Conservation (phyloP, 2,329 filamentous ascomycete species). For the Massarina eburnea region DNA sequence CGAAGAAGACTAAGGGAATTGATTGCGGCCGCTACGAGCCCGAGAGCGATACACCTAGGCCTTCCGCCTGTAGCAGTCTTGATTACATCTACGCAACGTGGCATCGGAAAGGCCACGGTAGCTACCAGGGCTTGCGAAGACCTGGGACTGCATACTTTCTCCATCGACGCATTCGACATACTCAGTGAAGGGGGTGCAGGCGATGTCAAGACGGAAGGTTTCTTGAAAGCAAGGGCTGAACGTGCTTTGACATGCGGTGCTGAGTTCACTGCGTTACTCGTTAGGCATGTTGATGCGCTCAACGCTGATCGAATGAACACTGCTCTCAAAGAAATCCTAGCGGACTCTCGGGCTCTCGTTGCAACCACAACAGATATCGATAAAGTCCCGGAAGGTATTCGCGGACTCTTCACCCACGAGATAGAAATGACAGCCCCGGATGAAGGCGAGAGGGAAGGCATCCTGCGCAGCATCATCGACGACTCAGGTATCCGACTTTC, state of each 20-base stretch:
- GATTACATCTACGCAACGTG: constrained; percentile 86
- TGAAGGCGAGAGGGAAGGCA: constrained; percentile 86
- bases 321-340: constrained; percentile 79
- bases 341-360: constrained; percentile 79
- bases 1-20: constrained; percentile 75
- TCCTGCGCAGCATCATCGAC: constrained; percentile 76
- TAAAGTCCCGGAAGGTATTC: constrained; percentile 86
- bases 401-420: constrained; percentile 92
- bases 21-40: constrained; percentile 84
- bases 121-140: constrained; percentile 79
- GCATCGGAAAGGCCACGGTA: constrained; percentile 86
- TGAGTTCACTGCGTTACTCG: constrained; percentile 78
- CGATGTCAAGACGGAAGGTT: constrained; percentile 92
- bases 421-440: constrained; percentile 91
- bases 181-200: constrained; percentile 85
- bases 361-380: constrained; percentile 95
- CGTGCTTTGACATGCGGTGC: constrained; percentile 85
- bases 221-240: constrained; percentile 83
- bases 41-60: constrained; percentile 79
- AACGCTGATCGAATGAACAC: constrained; percentile 88
- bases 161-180: constrained; percentile 90
- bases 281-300: constrained; percentile 87
- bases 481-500: constrained; percentile 76
- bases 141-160: constrained; percentile 85
- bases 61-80: constrained; percentile 88